phyloP scores from a whole-genome alignment of 805 yeast genomes.

The Ogataea naganishii region DNA sequence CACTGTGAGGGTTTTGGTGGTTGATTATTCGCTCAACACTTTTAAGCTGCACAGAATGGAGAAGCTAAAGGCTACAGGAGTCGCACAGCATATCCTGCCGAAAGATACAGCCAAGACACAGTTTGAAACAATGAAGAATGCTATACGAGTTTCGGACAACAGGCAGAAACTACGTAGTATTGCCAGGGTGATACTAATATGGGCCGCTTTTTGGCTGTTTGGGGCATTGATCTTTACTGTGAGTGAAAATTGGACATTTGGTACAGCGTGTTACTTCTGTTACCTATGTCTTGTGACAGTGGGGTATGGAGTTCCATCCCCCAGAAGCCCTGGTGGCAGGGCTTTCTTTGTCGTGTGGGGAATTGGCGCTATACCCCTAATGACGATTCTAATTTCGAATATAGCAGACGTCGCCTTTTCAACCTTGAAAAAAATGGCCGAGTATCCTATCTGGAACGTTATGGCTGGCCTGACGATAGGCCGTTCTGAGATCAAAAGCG shows the following conservation, averaged over 20 bases:
- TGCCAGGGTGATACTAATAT: conserved; percentile 29
- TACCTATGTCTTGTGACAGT: conserved; percentile 69
- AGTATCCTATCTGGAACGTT: conserved; percentile 8
- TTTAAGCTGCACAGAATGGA: conserved; percentile 62
- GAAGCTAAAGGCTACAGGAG: conserved; percentile 20
- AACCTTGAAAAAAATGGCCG: conserved; percentile 13
- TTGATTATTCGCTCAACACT: conserved; percentile 53
- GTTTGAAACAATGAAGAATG: conserved; percentile 48
- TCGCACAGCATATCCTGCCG: conserved; percentile 1
- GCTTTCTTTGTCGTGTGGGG: conserved; percentile 78
- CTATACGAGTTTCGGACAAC: conserved; percentile 32
- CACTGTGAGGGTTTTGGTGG: conserved; percentile 57
- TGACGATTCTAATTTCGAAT: conserved; percentile 72
- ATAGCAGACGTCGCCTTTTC: conserved; percentile 53
- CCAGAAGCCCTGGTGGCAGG: conserved; percentile 54
- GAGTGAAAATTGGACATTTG: conserved; percentile 66
- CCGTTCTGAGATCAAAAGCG: conserved; percentile 2
- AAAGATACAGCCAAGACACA: conserved; percentile 1
- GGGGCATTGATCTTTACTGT: conserved; percentile 61
- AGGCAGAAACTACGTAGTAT: conserved; percentile 32
- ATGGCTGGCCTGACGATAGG: conserved; percentile 3
- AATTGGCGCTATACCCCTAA: conserved; percentile 72
- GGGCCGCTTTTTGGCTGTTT: conserved; percentile 55
- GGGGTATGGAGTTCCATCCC: conserved; percentile 77
- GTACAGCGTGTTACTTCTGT: conserved; percentile 66